Evolutionary conservation across 2,329 filamentous ascomycete genomes (phyloP), one percentile per base, ranked within the genome.

Genomic region (Teratosphaeria destructans): DNA sequence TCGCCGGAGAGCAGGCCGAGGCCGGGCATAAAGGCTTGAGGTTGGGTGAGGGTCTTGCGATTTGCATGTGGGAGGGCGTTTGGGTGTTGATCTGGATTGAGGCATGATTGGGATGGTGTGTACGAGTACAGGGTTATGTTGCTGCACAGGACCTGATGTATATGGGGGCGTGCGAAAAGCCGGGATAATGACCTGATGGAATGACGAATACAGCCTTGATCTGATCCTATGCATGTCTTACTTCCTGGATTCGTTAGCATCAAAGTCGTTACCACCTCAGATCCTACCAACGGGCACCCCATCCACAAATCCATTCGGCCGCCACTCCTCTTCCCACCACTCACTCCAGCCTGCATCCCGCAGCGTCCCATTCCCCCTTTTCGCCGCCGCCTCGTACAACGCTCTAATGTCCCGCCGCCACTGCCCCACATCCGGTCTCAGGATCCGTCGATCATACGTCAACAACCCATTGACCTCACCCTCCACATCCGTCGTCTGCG

Each of bases 401-500:
- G 75, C 78, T 63, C 79, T 71, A 54, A 87, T 85, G 67, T 86
- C 84, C 0, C 66, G 68, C 66, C 75, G 78, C 85, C 85, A 87
- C 72, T 83, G 80, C 8, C 73, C 70, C 49, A 76, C 72, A 60
- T 88, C 75, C 4, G 82, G 79, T 0, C 86, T 76, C 37, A 85
- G 69, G 0, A 86, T 60, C 0, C 85, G 76, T 1, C 86, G 81
- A 69, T 89, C 86, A 55, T 70, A 70, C 1, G 85, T 88, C 64
- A 88, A 70, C 59, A 90, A 74, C 0, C 87, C 87, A 64, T 89
- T 90, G 8, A 89, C 84, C 69, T 89, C 87, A 4, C 86, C 86
- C 69, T 89, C 86, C 0, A 89, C 86, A 65, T 89, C 87, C 0
- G 84, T 87, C 0, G 86, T 89, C 75, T 89, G 86, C 0, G 87